Conservation (phyloP, 1,284 basidiomycete genomes). For the Papiliotrema fonsecae region DNA sequence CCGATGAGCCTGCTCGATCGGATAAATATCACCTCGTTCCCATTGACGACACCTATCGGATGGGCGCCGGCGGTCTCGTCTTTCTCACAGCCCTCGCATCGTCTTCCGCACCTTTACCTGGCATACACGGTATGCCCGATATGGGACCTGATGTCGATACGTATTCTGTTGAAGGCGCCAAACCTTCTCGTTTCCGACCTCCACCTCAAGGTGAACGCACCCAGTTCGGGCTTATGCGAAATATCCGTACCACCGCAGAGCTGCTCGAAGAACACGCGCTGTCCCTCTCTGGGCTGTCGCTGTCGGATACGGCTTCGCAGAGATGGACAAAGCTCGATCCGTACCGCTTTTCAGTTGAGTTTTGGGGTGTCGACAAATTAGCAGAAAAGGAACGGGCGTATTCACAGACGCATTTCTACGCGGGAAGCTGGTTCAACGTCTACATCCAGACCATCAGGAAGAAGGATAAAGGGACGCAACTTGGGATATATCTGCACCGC, state of each 20-base stretch:
- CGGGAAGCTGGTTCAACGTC: slow-evolving; percentile 49
- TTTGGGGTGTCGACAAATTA: slow-evolving; percentile 77
- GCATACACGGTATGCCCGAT: slow-evolving; percentile 34
- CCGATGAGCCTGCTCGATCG: neutral
- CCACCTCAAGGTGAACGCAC: slow-evolving; percentile 42
- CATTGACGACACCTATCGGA: slow-evolving; percentile 67
- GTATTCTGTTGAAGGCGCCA: slow-evolving; percentile 39
- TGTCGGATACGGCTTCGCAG: slow-evolving; percentile 12
- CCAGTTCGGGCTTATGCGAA: slow-evolving; percentile 47
- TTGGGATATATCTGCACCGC: slow-evolving; percentile 85
- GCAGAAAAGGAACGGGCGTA: slow-evolving; percentile 71
- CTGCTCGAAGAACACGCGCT: slow-evolving; percentile 18
- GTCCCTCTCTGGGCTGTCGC: neutral
- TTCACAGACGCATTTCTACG: slow-evolving; percentile 51
- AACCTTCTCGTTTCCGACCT: slow-evolving; percentile 14
- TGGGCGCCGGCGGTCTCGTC: slow-evolving; percentile 65
- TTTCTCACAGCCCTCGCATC: slow-evolving; percentile 37
- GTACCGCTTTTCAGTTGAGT: slow-evolving; percentile 76
- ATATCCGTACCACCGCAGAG: slow-evolving; percentile 29
- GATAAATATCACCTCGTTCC: slow-evolving; percentile 64
- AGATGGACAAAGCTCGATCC: slow-evolving; percentile 55
- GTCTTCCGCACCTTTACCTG: slow-evolving; percentile 6
- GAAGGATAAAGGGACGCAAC: slow-evolving; percentile 62
- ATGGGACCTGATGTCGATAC: slow-evolving; percentile 44
- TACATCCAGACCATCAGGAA: slow-evolving; percentile 80